Base-by-base conservation (phyloP, 2,329 filamentous ascomycete species). In the Fusarium sacchari region DNA sequence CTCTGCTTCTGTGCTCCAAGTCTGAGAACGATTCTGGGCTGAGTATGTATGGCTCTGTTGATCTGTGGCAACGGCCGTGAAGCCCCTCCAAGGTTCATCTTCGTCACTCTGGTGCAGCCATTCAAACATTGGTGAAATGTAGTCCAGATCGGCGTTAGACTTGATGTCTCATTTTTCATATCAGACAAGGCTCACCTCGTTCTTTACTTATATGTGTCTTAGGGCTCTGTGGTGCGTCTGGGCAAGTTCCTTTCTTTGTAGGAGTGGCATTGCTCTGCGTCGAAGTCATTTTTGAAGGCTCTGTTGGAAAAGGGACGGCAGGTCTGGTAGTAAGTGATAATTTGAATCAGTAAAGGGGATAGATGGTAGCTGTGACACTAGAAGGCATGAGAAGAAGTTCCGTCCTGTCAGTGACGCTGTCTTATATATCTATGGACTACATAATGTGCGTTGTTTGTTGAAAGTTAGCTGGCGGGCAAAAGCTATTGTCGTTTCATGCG, bases 121-220 rank as follows among this genome's bases (percentile, higher is more conserved):
- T 8, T 10, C 18, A 1, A 6, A 15, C 7, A 65, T 42, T 0
- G 59, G 47, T 5, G 47, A 56, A 20, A 1, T 12, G 1, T 34
- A 3, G 18, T 15, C 59, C 20, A 13, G 4, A 2, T 3, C 5
- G 1, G 3, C 0, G 3, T 56, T 22, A 64, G 40, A 24, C 0
- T 3, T 1, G 0, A 3, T 17, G 3, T 17, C 8, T 4, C 4
- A 9, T 14, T 10, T 10, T 1, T 0, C 0, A 7, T 6, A 0
- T 5, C 13, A 13, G 2, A 2, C 9, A 7, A 2, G 0, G 5
- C 58, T 46, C 7, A 65, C 62, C 2, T 28, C 14, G n/a, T 5
- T 36, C 15, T 11, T 30, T 20, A 8, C 24, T 14, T 7, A 3
- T 20, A 36, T n/a, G 6, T 7, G 24, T 6, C 11, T 17, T 22